Percentiles rank a stretch among this genome's conserved stretches.
These are phyloP conservation scores for Apiotrichum mycotoxinovorans DNA, from an alignment of 1,284 basidiomycete species.

Conservation along the genomic window DNA sequence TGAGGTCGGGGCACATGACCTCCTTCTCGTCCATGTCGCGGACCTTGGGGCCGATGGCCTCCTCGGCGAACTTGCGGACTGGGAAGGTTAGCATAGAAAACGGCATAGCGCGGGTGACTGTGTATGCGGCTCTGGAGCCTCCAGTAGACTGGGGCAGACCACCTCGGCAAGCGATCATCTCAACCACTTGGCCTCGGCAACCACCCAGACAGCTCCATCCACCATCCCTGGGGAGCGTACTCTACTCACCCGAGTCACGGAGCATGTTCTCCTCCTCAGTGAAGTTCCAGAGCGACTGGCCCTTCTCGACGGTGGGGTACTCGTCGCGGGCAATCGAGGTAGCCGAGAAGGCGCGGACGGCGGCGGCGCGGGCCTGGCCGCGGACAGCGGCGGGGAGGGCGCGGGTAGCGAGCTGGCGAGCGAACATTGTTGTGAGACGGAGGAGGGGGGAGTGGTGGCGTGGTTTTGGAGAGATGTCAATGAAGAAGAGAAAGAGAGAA, in stretches of 20 bases:
- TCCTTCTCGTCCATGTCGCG: constrained; percentile 98
- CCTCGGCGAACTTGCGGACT: constrained; percentile 84
- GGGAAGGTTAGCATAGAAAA: background rate
- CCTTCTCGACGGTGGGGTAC: constrained; percentile 42
- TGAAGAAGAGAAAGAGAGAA: background rate
- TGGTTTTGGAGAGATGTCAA: background rate
- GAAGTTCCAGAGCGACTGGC: constrained; percentile 62
- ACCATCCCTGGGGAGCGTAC: background rate
- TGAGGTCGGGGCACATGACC: constrained; percentile 75
- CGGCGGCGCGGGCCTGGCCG: constrained; percentile 13
- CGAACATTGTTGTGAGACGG: constrained; percentile 17
- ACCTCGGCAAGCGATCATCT: background rate
- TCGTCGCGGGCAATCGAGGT: constrained; percentile 28
- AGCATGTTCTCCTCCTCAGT: constrained; percentile 91
- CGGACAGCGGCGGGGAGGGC: constrained; percentile 16
- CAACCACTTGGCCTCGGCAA: background rate
- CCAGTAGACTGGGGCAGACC: background rate
- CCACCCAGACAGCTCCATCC: background rate
- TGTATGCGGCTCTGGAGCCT: background rate
- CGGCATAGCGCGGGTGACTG: too few relatives aligned
- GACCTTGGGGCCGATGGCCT: constrained; percentile 85
- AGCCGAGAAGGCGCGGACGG: constrained; percentile 21
- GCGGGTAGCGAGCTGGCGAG: constrained; percentile 11
- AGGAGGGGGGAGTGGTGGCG: background rate
- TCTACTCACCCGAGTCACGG: constrained; percentile 68